Evolutionary conservation across 306 rosid genomes (phyloP).

Genomic region (Geum urbanum): DNA sequence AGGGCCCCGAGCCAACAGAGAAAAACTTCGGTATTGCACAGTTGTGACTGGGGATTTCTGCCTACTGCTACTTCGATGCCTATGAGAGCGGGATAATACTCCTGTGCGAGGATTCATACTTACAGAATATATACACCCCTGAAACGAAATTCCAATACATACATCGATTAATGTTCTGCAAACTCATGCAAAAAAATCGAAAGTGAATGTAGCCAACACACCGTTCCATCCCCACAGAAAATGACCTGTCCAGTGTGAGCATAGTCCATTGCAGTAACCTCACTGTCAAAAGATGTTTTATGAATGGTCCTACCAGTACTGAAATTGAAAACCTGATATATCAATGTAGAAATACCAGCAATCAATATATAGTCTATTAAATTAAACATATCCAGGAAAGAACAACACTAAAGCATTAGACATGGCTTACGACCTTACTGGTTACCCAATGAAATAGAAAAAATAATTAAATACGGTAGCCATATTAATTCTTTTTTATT

Average conservation of each 20-base stretch:
- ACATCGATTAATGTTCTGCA: constrained; percentile 18
- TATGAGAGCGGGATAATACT: constrained; percentile 80
- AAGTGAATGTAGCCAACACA: constrained; percentile 33
- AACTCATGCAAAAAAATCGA: constrained; percentile 18
- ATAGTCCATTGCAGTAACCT: constrained; percentile 85
- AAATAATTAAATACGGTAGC: not conserved
- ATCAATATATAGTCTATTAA: constrained; percentile 19
- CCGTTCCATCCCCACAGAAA: constrained; percentile 83
- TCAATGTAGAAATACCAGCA: constrained; percentile 12
- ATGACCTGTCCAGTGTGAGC: constrained; percentile 87
- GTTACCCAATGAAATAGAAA: not conserved
- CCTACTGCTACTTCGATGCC: constrained; percentile 58
- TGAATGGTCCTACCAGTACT: constrained; percentile 90
- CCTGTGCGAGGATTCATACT: constrained; percentile 85
- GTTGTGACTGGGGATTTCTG: constrained; percentile 80
- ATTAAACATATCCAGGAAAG: not conserved
- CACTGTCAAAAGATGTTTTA: constrained; percentile 64
- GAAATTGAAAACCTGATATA: constrained; percentile 82
- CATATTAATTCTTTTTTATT: not conserved
- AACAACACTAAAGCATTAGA: not conserved
- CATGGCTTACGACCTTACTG: no score
- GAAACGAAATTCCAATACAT: constrained; percentile 34
- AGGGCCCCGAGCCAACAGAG: constrained; percentile 84
- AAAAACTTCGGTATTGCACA: constrained; percentile 87
- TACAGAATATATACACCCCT: constrained; percentile 90